These are phyloP conservation scores for Eremochloa ophiuroides DNA, from an alignment of 176 grass and related monocot genomes.

Conservation along the genomic window DNA sequence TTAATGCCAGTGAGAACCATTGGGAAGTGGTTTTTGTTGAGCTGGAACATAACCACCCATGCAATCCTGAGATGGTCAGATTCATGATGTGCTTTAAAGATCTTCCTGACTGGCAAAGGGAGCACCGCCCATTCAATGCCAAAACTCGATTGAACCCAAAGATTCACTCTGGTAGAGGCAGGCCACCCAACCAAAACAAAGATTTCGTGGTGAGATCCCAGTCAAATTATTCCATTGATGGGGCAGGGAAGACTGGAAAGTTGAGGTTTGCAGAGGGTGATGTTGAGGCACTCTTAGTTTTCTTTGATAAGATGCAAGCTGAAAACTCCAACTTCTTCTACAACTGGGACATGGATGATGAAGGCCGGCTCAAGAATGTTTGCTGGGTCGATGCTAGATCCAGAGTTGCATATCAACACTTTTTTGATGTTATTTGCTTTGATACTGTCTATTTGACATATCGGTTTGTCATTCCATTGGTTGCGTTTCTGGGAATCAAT, in stretches of 20 bases:
- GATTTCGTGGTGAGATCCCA: constrained; percentile 60
- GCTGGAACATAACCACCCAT: constrained; percentile 86
- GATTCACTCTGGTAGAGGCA: constrained; percentile 70
- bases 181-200: constrained; percentile 74
- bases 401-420: constrained; percentile 69
- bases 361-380: constrained; percentile 80
- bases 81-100: constrained; percentile 95
- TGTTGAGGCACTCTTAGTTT: constrained; percentile 63
- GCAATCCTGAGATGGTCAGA: constrained; percentile 86
- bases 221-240: constrained; percentile 59
- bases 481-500: constrained; percentile 82
- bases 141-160: constrained; percentile 74
- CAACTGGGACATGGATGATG: constrained; percentile 86
- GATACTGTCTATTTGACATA: constrained; percentile 79
- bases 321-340: constrained; percentile 75
- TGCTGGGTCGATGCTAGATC: constrained; percentile 88
- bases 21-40: constrained; percentile 85
- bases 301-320: constrained; percentile 82
- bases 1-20: constrained; percentile 49
- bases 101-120: constrained; percentile 62
- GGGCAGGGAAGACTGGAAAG: constrained; percentile 46
- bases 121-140: constrained; percentile 70
- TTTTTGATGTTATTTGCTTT: constrained; percentile 76
- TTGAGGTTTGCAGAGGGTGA: constrained; percentile 73
- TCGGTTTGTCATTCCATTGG: constrained; percentile 63